phyloP scores from a whole-genome alignment of 2,329 filamentous ascomycete species.

The Fusarium sp. region DNA sequence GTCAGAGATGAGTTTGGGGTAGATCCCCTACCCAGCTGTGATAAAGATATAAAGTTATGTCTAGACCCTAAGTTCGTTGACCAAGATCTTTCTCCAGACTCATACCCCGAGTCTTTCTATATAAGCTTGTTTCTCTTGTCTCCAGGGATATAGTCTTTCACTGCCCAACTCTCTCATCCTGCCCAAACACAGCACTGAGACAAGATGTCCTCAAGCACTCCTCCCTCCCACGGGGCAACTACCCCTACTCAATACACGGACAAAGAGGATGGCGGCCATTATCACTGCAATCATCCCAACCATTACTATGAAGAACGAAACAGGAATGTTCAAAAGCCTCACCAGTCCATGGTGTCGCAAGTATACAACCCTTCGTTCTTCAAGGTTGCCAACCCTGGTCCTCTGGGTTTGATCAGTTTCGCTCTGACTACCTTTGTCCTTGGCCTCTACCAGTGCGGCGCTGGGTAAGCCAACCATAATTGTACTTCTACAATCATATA shows the following conservation, averaged over 20 bases:
- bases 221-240: conserved; percentile 38
- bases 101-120: background rate
- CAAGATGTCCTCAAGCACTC: conserved; percentile 37
- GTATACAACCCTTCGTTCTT: conserved; percentile 48
- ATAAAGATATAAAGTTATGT: conserved; percentile 22
- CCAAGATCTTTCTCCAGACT: conserved; percentile 7
- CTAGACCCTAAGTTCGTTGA: conserved; percentile 12
- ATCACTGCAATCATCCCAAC: conserved; percentile 26
- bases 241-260: conserved; percentile 42
- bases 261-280: conserved; percentile 32
- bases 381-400: conserved; percentile 69
- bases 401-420: conserved; percentile 71
- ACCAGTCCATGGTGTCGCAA: conserved; percentile 51
- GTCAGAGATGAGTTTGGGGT: conserved; percentile 27
- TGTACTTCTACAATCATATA: rapidly evolving
- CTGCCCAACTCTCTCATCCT: background rate
- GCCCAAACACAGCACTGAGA: background rate
- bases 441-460: conserved; percentile 58
- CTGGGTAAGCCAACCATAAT: conserved; percentile 58
- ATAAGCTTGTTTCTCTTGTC: background rate
- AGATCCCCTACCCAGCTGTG: conserved; percentile 4
- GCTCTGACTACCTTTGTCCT: conserved; percentile 74
- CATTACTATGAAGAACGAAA: conserved; percentile 26
- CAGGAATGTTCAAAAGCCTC: conserved; percentile 34
- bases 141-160: background rate